A percentile compares a stretch with the other conserved stretches of the same genome.
Conservation (phyloP, 2,329 filamentous ascomycete genomes). For the Penicillium frequentans region DNA sequence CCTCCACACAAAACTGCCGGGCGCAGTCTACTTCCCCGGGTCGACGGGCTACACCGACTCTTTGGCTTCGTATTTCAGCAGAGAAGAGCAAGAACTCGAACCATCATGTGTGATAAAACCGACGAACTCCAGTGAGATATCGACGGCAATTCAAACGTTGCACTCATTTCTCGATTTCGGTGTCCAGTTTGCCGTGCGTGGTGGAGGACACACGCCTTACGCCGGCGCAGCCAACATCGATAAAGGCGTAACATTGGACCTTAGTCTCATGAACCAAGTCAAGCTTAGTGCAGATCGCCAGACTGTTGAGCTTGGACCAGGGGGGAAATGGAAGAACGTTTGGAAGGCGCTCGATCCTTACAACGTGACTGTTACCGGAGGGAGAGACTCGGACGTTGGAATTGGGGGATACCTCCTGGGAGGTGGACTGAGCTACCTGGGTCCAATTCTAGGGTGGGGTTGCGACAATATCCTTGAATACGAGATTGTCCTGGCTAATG, state of each 20-base stretch:
- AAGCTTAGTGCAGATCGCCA: constrained; percentile 11
- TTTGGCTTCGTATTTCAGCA: not conserved
- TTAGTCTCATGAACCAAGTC: constrained; percentile 27
- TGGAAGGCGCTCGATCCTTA: constrained; percentile 13
- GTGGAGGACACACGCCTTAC: constrained; percentile 44
- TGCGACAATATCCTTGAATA: constrained; percentile 32
- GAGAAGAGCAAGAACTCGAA: not conserved
- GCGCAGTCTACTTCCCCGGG: not conserved
- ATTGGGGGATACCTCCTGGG: constrained; percentile 25
- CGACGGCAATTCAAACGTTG: not conserved
- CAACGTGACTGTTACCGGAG: constrained; percentile 20
- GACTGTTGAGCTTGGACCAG: constrained; percentile 17
- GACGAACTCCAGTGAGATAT: not conserved
- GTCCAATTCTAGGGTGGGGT: constrained; percentile 16
- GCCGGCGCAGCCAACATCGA: constrained; percentile 43
- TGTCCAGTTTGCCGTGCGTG: constrained; percentile 34
- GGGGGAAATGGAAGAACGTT: constrained; percentile 20
- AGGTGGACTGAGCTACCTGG: constrained; percentile 7
- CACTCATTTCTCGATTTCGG: not conserved
- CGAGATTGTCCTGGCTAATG: constrained; percentile 38
- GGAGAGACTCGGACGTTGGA: constrained; percentile 21
- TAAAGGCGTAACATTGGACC: constrained; percentile 45
- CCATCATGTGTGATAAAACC: not conserved
- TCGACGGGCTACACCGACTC: not conserved
- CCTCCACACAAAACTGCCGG: not conserved